Conservation (phyloP, 352 stramenopile genomes). For the Phytophthora sp. region DNA sequence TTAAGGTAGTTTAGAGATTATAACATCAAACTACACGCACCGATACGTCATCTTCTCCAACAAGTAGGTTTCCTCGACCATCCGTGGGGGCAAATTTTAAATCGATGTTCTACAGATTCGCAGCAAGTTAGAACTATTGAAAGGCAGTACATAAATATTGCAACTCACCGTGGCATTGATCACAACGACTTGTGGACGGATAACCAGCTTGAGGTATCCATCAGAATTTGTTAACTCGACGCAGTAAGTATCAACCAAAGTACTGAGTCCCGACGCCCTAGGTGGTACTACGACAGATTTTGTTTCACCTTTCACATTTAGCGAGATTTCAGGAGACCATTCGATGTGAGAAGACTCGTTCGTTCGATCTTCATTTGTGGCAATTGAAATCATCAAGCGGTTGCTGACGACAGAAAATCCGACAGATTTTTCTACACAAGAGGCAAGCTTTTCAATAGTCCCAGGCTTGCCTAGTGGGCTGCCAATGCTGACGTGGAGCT, state of each 20-base stretch:
- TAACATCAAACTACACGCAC: slow-evolving; percentile 11
- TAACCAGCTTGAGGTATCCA: slow-evolving; percentile 40
- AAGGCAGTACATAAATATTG: not conserved
- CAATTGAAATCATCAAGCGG: slow-evolving; percentile 36
- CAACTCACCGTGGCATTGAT: slow-evolving; percentile 62
- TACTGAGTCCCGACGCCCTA: slow-evolving; percentile 5
- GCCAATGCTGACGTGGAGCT: slow-evolving; percentile 25
- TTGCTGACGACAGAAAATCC: slow-evolving; percentile 26
- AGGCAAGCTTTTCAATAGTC: slow-evolving; percentile 14
- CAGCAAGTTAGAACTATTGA: not conserved
- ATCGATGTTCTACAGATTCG: slow-evolving; percentile 25
- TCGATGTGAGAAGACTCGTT: not conserved
- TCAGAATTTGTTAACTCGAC: slow-evolving; percentile 42
- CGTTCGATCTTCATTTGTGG: slow-evolving; percentile 3
- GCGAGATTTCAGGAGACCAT: slow-evolving; percentile 38
- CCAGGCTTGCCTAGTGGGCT: slow-evolving; percentile 16
- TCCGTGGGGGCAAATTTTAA: slow-evolving; percentile 37
- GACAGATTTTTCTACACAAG: slow-evolving; percentile 31
- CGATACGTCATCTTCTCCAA: slow-evolving; percentile 12
- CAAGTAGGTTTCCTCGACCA: slow-evolving; percentile 20
- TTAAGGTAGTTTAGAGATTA: not conserved
- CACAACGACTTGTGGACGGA: slow-evolving; percentile 58
- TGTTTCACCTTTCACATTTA: slow-evolving; percentile 40
- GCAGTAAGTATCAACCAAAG: slow-evolving; percentile 34
- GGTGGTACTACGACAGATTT: slow-evolving; percentile 36